phyloP scores from a whole-genome alignment of 352 stramenopile species.

The Phytophthora tentaculata region DNA sequence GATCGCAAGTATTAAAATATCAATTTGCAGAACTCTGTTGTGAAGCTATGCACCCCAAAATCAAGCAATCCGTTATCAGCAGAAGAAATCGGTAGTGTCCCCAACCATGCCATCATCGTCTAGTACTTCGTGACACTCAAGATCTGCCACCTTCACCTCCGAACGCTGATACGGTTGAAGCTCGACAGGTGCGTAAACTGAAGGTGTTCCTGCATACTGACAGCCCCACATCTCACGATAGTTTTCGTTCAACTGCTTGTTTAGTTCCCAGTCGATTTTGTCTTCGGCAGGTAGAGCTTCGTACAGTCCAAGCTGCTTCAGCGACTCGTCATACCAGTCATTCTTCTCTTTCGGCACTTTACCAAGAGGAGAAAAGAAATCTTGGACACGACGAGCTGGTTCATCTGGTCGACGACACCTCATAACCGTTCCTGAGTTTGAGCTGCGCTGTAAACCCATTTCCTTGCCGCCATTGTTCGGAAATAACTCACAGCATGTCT shows the following conservation, averaged over 20 bases:
- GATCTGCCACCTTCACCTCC: constrained; percentile 9
- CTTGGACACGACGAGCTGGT: constrained; percentile 20
- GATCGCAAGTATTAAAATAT: too few relatives aligned
- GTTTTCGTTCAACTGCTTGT: constrained; percentile 5
- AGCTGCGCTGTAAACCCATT: neutral
- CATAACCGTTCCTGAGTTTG: neutral
- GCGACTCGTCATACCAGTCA: constrained; percentile 32
- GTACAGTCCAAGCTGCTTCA: constrained; percentile 15
- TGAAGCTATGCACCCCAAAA: too few relatives aligned
- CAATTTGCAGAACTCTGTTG: too few relatives aligned
- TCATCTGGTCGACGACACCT: constrained; percentile 7
- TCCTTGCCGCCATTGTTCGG: neutral
- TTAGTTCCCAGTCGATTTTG: constrained; percentile 8
- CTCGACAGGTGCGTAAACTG: neutral
- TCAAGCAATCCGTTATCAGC: constrained; percentile 21
- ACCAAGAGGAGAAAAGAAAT: constrained; percentile 44
- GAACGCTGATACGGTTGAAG: constrained; percentile 1
- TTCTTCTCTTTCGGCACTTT: constrained; percentile 4
- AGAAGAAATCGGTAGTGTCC: constrained; percentile 24
- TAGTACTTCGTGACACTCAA: constrained; percentile 22
- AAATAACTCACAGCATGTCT: neutral
- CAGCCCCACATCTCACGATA: constrained; percentile 29
- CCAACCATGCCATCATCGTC: constrained; percentile 2
- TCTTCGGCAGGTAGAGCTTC: constrained; percentile 12
- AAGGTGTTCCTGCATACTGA: neutral